Conservation (phyloP, 2,329 filamentous ascomycete species). For the Aureobasidium sp. region DNA sequence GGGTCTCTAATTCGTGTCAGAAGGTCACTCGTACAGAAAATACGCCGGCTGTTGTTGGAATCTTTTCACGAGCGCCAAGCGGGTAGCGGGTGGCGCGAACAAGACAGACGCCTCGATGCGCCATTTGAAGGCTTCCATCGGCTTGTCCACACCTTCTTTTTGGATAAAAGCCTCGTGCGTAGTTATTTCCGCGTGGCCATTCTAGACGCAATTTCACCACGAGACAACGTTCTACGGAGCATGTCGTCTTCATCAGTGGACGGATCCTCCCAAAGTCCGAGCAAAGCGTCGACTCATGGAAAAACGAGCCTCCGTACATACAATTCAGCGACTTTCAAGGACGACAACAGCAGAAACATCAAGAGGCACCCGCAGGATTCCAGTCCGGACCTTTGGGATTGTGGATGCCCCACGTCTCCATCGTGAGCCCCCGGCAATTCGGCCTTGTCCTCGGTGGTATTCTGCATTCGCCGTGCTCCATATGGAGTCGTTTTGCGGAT, state of each 20-base stretch:
- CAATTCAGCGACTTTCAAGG: background rate
- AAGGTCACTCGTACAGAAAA: background rate
- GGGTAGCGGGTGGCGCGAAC: background rate
- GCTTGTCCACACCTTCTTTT: background rate
- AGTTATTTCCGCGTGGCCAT: background rate
- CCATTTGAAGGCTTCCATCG: background rate
- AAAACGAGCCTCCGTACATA: too few species aligned
- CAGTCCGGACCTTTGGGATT: background rate
- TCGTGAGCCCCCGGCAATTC: background rate
- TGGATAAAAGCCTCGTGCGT: background rate
- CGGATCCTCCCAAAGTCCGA: too few species aligned
- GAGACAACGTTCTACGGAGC: too few species aligned
- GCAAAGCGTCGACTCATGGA: too few species aligned
- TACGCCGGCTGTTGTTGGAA: background rate
- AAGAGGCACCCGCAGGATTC: background rate
- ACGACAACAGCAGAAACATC: background rate
- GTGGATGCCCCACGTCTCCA: constrained; percentile 10
- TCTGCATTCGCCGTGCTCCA: background rate
- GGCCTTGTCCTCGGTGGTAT: constrained; percentile 10
- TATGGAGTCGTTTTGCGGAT: constrained; percentile 3
- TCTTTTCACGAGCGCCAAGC: constrained; percentile 3
- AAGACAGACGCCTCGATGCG: constrained; percentile 7
- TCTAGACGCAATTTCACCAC: background rate
- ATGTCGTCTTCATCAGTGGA: too few species aligned
- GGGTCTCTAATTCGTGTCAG: background rate